Conservation (phyloP, 768 basidiomycete species). For the Russula compacta region DNA sequence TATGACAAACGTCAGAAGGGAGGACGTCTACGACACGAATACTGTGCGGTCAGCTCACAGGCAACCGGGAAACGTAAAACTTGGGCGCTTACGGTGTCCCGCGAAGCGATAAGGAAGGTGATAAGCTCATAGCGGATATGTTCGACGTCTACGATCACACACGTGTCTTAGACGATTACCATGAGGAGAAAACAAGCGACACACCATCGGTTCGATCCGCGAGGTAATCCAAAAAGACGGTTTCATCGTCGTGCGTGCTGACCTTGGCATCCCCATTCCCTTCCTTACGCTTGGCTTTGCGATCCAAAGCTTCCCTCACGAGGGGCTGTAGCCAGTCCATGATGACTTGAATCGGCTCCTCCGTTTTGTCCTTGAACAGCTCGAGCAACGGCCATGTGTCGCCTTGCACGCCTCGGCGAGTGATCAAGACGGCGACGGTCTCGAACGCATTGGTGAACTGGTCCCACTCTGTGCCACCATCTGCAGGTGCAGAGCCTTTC, state of each 20-base stretch:
- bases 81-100: constrained; percentile 15
- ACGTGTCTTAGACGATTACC: not conserved
- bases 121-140: constrained; percentile 20
- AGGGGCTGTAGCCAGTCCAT: constrained; percentile 17
- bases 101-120: constrained; percentile 19
- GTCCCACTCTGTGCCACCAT: constrained; percentile 15
- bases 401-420: constrained; percentile 15
- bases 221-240: constrained; percentile 19
- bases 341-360: constrained; percentile 12
- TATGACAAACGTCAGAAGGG: constrained; percentile 27
- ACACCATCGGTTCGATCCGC: constrained; percentile 14
- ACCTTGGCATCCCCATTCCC: constrained; percentile 2
- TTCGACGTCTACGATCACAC: constrained; percentile 10
- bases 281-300: constrained; percentile 10
- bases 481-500: constrained; percentile 16
- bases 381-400: constrained; percentile 19
- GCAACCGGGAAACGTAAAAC: not conserved
- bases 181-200: not conserved
- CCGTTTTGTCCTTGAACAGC: constrained; percentile 18
- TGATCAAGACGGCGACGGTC: constrained; percentile 8
- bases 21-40: too few species aligned
- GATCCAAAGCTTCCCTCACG: constrained; percentile 7
- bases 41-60: not conserved
- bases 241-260: constrained; percentile 10
- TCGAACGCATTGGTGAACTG: constrained; percentile 17